Base-by-base conservation (phyloP, 805 yeast species). In the Nakazawaea wyomingensis region DNA sequence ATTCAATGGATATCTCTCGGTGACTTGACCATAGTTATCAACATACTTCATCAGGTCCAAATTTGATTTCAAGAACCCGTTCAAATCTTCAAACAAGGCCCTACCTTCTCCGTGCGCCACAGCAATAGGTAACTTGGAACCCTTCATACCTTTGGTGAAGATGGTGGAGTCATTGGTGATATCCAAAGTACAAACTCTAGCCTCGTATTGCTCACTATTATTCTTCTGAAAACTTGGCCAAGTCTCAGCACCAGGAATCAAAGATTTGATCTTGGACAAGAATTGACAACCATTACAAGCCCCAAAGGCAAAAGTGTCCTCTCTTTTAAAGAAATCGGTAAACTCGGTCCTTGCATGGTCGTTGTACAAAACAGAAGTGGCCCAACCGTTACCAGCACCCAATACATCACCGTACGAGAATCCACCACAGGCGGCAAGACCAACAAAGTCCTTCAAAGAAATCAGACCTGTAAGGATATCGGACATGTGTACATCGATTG, bases 381-480 rank as follows among this genome's bases (percentile, higher is more conserved):
- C 99, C 99, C 99, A 93, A 46, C 99, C 99, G 42, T 91, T 85
- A 60, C 96, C 99, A 28, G 99, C 99, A 53, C 99, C 99, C 47
- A 93, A 72, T 38, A 93, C 99, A 66, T 93, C 99, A 73, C 99
- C 99, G 59, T 90, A 93, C 1, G 97, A 88, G 72, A 93, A 93
- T 13, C 99, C 99, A 65, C 99, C 99, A 68, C 99, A 95, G 3
- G 98, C 98, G 34, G 97, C 98, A 37, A 93, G 55, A 49, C 99
- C 99, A 39, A 82, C 87, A 64, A 93, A 93, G 35, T 78, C 83
- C 56, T 79, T 82, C 50, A 93, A 72, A 16, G 80, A 62, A 28
- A 84, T 84, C 54, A 70, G 74, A 34, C 95, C 95, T 30, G 74
- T 66, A 49, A 90, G 66, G 46, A 93, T 76, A 61, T 93, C 99